Base-by-base conservation (phyloP, 805 yeast species). In the Zygosaccharomyces pseudorouxii region DNA sequence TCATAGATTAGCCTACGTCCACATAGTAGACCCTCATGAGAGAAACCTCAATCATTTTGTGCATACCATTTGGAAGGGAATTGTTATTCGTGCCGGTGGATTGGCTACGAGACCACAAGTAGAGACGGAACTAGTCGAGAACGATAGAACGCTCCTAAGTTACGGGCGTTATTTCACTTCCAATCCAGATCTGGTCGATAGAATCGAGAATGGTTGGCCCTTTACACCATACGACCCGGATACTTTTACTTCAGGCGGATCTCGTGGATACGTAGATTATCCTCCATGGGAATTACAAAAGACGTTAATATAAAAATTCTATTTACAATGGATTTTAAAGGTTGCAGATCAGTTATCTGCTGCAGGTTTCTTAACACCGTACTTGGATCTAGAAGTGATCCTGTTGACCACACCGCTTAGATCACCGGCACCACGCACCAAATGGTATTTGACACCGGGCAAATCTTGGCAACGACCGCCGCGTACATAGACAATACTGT, bases 401-500 rank as follows among this genome's bases (percentile, higher is more conserved):
- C 98, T 81, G 64, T 89, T 89, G 31, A 95, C 97, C 28, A 93
- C 99, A 44, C 97, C 98, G 42, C 89, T 85, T 63, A 93, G 75
- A 73, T 92, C 99, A 64, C 83, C 80, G 7, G 89, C 87, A 43
- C 99, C 99, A 73, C 99, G 81, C 18, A 93, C 86, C 57, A 89
- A 75, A 70, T 87, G 93, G 69, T 93, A 93, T 67, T 89, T 90
- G 42, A 93, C 97, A 78, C 99, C 99, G 22, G 99, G 99, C 60
- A 92, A 75, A 81, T 93, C 99, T 65, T 90, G 97, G 46, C 88
- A 88, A 77, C 97, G 82, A 12, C 99, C 99, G n/a, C 99, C 99
- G 70, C 99, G 81, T 3, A 93, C 96, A 46, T 82, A 79, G 0
- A 93, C 98, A 45, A 93, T 95, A 62, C 95, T 87, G 71, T 93